Conservation (phyloP, 805 yeast species). For the Kuraishia ogatae region DNA sequence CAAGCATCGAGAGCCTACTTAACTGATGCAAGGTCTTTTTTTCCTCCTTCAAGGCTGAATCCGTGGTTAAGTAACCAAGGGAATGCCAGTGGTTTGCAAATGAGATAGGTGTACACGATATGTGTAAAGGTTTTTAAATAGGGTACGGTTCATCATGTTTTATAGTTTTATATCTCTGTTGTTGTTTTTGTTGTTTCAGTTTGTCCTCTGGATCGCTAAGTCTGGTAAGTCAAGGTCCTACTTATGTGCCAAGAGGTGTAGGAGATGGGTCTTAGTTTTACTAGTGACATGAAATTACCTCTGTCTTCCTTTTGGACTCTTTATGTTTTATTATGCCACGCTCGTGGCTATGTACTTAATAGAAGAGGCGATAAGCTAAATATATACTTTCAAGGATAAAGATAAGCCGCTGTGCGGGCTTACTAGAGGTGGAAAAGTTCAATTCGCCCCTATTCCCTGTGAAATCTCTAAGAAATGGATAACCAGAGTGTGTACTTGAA, state of each 20-base stretch:
- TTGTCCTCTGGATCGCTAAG: not conserved
- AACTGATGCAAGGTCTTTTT: slow-evolving; percentile 2
- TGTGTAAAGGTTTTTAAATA: not conserved
- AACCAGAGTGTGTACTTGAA: too few species aligned
- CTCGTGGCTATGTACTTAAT: not conserved
- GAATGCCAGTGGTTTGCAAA: not conserved
- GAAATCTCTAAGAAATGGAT: too few species aligned
- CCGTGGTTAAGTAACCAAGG: not conserved
- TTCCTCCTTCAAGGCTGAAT: not conserved
- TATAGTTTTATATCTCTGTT: not conserved
- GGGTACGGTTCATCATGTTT: not conserved
- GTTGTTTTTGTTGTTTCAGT: not conserved
- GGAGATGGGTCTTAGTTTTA: not conserved
- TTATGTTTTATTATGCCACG: not conserved
- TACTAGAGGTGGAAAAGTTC: too few species aligned
- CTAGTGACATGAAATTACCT: too few species aligned
- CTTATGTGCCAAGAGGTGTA: not conserved
- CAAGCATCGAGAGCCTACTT: slow-evolving; percentile 4
- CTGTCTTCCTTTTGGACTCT: not conserved
- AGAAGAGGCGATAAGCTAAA: too few species aligned
- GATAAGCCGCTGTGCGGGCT: too few species aligned
- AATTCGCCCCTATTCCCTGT: too few species aligned
- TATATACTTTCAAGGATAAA: too few species aligned
- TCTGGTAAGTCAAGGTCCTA: too few species aligned
- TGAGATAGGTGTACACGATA: not conserved